Base-by-base conservation (phyloP, 371 early-diverging fungal genomes). In the Mucor ambiguus region DNA sequence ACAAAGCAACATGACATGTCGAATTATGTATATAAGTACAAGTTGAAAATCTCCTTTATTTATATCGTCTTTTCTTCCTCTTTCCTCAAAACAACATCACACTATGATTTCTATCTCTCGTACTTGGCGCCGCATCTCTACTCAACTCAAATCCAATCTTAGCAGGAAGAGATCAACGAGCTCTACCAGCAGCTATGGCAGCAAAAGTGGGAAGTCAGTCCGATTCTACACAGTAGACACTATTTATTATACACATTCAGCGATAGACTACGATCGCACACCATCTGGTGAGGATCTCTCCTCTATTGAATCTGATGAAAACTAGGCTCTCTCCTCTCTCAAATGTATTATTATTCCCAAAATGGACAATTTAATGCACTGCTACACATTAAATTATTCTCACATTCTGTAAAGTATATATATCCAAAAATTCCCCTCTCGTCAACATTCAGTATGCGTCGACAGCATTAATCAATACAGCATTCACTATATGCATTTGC, bases 181-280 rank as follows among this genome's bases (percentile, higher is more conserved):
- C 14, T 29, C 60, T 43, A 29, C 64, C 41, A 24, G 54, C 37
- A 41, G 38, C 14, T 30, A 61, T 30, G 16, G 32, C 9, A 60
- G 48, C 16, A 54, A 62, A 29, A 32, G 32, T 30, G 56, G 33
- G 2, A 79, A 78, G 67, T 71, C 71, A 4, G 80, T 80, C 2
- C 78, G 76, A 0, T 80, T 80, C 44, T 69, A 78, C 28, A 57
- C 69, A 2, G 60, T 77, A 6, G 78, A 80, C 41, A 66, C 78
- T 1, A 59, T 80, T 1, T 80, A 70, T 52, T 80, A 77, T 63
- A 80, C 80, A 11, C 80, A 80, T 49, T 77, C 78, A 41, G 68
- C 80, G 2, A 30, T 68, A 9, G 80, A 80, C 44, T 80, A 80
- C 41, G 80, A 80, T 60, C 78, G 80, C 22, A 63, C 78, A 28